Conservation (phyloP, 257 asterid species). For the Solanum medicagineum region DNA sequence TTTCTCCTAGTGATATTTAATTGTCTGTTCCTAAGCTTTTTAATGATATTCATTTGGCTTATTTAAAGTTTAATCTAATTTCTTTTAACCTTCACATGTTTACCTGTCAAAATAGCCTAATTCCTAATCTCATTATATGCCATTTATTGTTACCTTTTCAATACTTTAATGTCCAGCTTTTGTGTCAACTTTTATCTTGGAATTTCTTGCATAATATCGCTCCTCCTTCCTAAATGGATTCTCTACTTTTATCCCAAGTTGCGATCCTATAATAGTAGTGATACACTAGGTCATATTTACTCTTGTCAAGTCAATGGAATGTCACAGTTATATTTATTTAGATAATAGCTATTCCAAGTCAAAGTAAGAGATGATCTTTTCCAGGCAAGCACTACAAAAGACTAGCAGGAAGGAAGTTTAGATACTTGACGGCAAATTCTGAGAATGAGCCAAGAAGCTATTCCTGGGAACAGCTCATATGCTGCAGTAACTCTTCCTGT, state of each 20-base stretch:
- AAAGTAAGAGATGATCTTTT: background rate
- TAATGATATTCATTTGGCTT: background rate
- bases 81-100: background rate
- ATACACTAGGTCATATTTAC: background rate
- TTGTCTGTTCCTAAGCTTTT: background rate
- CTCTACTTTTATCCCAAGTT: background rate
- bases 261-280: background rate
- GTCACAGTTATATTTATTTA: background rate
- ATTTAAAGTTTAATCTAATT: background rate
- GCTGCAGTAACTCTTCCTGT: constrained; percentile 3
- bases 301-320: background rate
- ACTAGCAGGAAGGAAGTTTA: background rate
- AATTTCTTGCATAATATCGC: background rate
- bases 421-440: background rate
- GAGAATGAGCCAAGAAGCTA: constrained; percentile 23
- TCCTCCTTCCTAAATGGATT: background rate
- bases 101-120: background rate
- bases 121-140: background rate
- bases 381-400: background rate
- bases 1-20: background rate
- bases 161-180: background rate
- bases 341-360: background rate
- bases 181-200: background rate
- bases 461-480: constrained; percentile 14
- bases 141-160: background rate